A percentile compares a stretch with the other conserved stretches of the same genome.
Evolutionary conservation across 768 basidiomycete genomes (phyloP).

Genomic region (Phlebiopsis flavidoalba): DNA sequence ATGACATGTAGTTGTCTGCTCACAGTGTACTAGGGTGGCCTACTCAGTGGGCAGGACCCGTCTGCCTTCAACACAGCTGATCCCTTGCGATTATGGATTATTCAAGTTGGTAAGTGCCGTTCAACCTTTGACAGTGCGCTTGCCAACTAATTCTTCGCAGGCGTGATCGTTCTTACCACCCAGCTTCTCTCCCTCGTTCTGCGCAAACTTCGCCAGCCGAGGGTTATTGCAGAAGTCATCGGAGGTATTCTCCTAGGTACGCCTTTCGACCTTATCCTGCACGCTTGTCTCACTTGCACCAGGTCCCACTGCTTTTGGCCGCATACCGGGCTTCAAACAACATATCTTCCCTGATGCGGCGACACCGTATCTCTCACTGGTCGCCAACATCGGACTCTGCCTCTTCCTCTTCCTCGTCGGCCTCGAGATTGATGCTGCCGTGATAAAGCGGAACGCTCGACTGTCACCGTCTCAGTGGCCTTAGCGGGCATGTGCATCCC

Average conservation of each 20-base stretch:
- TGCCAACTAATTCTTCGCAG: conserved; percentile 32
- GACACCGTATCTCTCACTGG: conserved; percentile 73
- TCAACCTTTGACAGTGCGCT: not conserved
- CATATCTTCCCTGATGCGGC: conserved; percentile 78
- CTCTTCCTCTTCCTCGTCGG: conserved; percentile 93
- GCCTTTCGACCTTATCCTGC: not conserved
- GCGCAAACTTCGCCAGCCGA: conserved; percentile 77
- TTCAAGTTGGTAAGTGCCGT: conserved; percentile 61
- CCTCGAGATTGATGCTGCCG: conserved; percentile 76
- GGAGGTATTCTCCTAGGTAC: conserved; percentile 85
- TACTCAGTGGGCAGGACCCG: conserved; percentile 74
- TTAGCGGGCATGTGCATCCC: conserved; percentile 83
- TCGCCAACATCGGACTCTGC: conserved; percentile 84
- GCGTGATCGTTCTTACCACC: conserved; percentile 78
- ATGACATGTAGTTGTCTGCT: not conserved
- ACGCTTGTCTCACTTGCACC: conserved; percentile 6
- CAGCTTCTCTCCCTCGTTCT: conserved; percentile 71
- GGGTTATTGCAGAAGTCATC: conserved; percentile 78
- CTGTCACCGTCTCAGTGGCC: conserved; percentile 65
- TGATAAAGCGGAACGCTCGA: conserved; percentile 76
- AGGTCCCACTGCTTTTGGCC: conserved; percentile 60
- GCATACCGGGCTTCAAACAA: conserved; percentile 84
- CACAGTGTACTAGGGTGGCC: conserved; percentile 49
- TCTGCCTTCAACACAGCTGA: conserved; percentile 57
- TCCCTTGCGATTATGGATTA: conserved; percentile 73